These are phyloP conservation scores for Durio zibethinus DNA, from an alignment of 345 rosid species.

Conservation along the genomic window DNA sequence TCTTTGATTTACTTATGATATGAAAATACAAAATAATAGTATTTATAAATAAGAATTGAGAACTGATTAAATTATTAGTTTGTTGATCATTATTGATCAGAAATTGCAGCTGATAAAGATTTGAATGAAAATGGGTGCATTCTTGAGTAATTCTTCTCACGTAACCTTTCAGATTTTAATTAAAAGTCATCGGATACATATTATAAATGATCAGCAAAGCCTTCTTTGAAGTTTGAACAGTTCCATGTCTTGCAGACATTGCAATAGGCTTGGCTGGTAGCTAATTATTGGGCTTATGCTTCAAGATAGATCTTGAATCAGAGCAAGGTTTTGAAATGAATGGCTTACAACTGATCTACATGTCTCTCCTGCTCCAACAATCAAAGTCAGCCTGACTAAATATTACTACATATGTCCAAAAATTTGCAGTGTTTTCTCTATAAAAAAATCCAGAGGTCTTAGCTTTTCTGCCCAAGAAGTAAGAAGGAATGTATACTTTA, in stretches of 20 bases:
- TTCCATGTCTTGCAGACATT: not conserved
- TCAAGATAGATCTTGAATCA: not conserved
- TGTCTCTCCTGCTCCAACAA: not conserved
- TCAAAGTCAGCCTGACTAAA: too few relatives aligned
- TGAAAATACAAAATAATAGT: not conserved
- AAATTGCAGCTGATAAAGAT: not conserved
- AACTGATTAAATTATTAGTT: not conserved
- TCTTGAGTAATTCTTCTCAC: not conserved
- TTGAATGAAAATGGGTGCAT: not conserved
- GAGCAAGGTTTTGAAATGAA: not conserved
- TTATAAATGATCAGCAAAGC: not conserved
- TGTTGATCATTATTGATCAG: not conserved
- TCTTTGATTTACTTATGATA: too few relatives aligned
- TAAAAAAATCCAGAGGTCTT: too few relatives aligned
- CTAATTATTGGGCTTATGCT: not conserved
- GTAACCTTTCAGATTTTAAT: not conserved
- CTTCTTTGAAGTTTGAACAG: not conserved
- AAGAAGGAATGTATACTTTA: too few relatives aligned
- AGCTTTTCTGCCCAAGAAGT: too few relatives aligned
- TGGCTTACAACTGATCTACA: not conserved
- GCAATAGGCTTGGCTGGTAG: not conserved
- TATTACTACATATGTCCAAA: too few relatives aligned
- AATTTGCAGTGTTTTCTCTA: too few relatives aligned
- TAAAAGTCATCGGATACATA: not conserved
- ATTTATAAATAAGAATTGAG: not conserved